Conservation (phyloP, 495 filamentous ascomycete genomes). For the Hypoxylon lienhwacheense region DNA sequence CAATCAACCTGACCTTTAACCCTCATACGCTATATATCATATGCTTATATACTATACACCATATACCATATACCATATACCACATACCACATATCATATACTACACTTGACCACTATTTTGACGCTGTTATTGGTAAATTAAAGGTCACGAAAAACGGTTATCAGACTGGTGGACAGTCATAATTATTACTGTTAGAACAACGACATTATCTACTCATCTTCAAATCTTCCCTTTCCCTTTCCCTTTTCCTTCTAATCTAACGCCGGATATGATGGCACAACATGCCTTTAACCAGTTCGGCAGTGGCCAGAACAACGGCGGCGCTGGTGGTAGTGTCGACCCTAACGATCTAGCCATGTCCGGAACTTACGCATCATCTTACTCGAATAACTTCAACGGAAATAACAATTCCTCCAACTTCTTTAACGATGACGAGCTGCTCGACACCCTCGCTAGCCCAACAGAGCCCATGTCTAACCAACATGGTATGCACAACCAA, state of each 20-base stretch:
- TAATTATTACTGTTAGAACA: not conserved
- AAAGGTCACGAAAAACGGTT: not conserved
- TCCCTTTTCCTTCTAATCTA: slow-evolving; percentile 4
- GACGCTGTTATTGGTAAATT: too few relatives aligned
- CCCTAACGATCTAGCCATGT: slow-evolving; percentile 82
- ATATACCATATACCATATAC: too few relatives aligned
- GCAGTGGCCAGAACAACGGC: slow-evolving; percentile 58
- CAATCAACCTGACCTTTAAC: too few relatives aligned
- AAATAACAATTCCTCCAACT: slow-evolving; percentile 42
- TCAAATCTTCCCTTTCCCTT: slow-evolving; percentile 1
- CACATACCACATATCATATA: too few relatives aligned
- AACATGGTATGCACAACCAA: slow-evolving; percentile 51
- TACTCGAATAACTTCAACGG: slow-evolving; percentile 49
- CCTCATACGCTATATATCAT: too few relatives aligned
- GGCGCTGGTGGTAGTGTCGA: slow-evolving; percentile 66
- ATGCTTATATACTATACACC: too few relatives aligned
- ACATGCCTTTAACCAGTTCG: slow-evolving; percentile 66
- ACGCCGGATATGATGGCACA: slow-evolving; percentile 53
- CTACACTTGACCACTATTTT: too few relatives aligned
- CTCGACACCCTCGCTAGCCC: slow-evolving; percentile 58
- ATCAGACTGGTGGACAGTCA: not conserved
- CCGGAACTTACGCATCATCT: slow-evolving; percentile 42
- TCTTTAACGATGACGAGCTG: slow-evolving; percentile 67
- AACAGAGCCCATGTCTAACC: slow-evolving; percentile 45
- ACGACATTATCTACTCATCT: too few relatives aligned